Base-by-base conservation (phyloP, 2,329 filamentous ascomycete genomes). In the Neonectria magnoliae region DNA sequence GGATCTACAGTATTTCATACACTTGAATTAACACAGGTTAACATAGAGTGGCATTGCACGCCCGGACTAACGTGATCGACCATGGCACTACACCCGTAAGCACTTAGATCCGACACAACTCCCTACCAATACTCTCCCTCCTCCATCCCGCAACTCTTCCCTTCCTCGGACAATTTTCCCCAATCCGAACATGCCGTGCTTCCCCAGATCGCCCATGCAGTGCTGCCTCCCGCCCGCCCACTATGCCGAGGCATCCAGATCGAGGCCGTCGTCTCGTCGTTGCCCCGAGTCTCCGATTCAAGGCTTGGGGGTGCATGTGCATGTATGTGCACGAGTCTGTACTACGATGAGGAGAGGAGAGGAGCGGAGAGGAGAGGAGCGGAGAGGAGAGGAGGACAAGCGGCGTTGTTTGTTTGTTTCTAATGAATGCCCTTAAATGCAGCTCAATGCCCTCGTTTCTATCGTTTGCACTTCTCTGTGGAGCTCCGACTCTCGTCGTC, bases 201-300 rank as follows among this genome's bases (percentile, higher is more conserved):
- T 67, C 67, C 61, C 66, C 59, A 65, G 55, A 57, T 62, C 27
- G 20, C 38, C 25, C 38, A 14, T 38, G 36, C 36, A 38, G 36
- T 38, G 33, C 29, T 13, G 25, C 53, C 14, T 8, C 36, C 50
- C 36, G 29, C 44, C 18, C 5, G 25, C 25, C 6, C 25, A 25
- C 22, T 5, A 25, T 25, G 25, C 25, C 64, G 59, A 61, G 66
- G 64, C 63, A 69, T 62, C 51, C 47, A 51, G 44, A 20, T 22
- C 25, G 16, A 18, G n/a, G 20, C 44, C 44, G 14, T 25, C 13
- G n/a, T 27, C 22, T 13, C 7, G 10, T 22, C 6, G 44, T 25
- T 48, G 13, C 10, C 10, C 14, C 7, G 31, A 25, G 13, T 18
- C 20, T 48, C 20, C 27, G 47, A n/a, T 50, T 18, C 8, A 8